Evolutionary conservation across 1,139 yeast genomes (phyloP).

Genomic region (Taphrina betulina): DNA sequence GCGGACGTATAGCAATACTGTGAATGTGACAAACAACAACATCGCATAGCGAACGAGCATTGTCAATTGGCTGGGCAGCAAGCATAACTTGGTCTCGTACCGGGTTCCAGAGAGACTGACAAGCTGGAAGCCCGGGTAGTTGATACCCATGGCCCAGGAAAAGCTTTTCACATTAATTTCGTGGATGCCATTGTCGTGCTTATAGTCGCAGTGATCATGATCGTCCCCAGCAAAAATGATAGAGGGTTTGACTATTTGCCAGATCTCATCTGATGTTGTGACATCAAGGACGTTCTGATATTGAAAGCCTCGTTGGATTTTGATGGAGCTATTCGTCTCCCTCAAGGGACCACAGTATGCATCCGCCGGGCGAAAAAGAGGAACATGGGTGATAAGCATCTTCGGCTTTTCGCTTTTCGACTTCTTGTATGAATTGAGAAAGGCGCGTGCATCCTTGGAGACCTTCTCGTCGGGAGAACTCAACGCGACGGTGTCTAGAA

Average conservation of each 20-base stretch:
- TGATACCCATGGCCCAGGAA: constrained; percentile 90
- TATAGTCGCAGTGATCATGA: constrained; percentile 73
- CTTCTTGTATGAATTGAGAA: constrained; percentile 44
- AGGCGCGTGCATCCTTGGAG: constrained; percentile 48
- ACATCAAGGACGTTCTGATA: constrained; percentile 73
- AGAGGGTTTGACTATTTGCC: constrained; percentile 60
- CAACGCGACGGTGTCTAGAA: constrained; percentile 78
- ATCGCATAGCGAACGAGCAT: constrained; percentile 36
- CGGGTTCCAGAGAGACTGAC: constrained; percentile 49
- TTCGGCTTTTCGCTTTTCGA: constrained; percentile 52
- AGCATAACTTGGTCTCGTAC: constrained; percentile 38
- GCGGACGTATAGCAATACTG: neutral
- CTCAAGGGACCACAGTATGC: constrained; percentile 67
- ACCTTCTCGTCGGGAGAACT: constrained; percentile 55
- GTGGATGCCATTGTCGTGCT: constrained; percentile 46
- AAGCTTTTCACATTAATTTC: constrained; percentile 87
- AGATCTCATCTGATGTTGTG: constrained; percentile 57
- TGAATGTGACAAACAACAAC: neutral
- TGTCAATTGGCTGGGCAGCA: constrained; percentile 39
- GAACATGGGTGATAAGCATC: constrained; percentile 75
- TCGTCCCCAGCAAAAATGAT: constrained; percentile 89
- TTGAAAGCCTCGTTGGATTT: constrained; percentile 64
- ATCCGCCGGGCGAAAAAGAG: constrained; percentile 60
- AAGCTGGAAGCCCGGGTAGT: constrained; percentile 79
- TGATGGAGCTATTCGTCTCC: constrained; percentile 57